Conservation (phyloP, 2,329 filamentous ascomycete species). For the Fusarium sp. region DNA sequence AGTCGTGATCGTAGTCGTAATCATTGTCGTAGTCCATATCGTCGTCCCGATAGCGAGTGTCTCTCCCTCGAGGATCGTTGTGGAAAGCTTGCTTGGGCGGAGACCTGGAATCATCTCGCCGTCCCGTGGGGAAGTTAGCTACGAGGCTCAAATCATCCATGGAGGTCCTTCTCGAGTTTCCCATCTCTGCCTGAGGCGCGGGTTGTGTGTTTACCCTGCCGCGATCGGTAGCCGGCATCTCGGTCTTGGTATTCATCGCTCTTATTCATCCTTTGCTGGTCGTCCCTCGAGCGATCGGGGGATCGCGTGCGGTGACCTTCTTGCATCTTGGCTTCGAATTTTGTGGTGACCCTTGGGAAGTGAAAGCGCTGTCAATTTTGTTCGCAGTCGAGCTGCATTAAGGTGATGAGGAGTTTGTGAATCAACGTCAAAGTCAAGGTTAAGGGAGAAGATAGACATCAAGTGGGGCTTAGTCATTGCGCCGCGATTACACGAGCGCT, state of each 20-base stretch:
- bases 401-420: conserved; percentile 5
- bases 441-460: conserved; percentile 2
- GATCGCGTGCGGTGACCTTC: conserved; percentile 57
- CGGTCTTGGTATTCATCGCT: conserved; percentile 46
- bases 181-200: conserved; percentile 50
- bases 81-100: conserved; percentile 56
- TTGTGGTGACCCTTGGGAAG: background rate
- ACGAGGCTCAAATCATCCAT: conserved; percentile 53
- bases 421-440: conserved; percentile 8
- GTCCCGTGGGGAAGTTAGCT: conserved; percentile 63
- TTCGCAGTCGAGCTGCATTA: background rate
- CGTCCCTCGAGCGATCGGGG: conserved; percentile 49
- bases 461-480: conserved; percentile 36
- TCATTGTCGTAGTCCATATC: conserved; percentile 43
- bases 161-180: conserved; percentile 46
- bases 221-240: conserved; percentile 60
- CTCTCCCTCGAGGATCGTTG: conserved; percentile 53
- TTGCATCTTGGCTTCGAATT: conserved; percentile 57
- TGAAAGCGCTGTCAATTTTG: background rate
- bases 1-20: conserved; percentile 32
- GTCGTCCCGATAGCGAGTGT: conserved; percentile 46
- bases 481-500: conserved; percentile 2
- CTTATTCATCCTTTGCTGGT: conserved; percentile 45
- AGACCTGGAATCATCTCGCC: conserved; percentile 60
- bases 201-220: conserved; percentile 64